Base-by-base conservation (phyloP, 805 yeast genomes). In the Sugiyamaella chiloensis region DNA sequence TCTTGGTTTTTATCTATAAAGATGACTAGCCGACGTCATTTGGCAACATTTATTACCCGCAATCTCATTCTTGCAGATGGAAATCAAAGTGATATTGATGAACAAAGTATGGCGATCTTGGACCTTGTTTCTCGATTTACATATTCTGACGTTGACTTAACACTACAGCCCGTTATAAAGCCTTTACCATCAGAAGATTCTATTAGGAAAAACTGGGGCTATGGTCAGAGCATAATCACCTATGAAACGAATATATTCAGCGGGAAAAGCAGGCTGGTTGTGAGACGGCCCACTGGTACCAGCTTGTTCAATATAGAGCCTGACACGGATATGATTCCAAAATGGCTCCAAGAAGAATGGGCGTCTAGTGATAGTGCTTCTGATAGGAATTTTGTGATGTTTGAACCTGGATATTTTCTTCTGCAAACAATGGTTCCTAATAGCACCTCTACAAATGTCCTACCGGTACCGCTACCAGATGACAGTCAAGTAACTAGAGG, bases 111-210 rank as follows among this genome's bases (percentile, higher is more conserved):
- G 51, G 86, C 87, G 1, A 76, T 76, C 49, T 60, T 84, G 48
- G 96, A 88, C 60, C 70, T 87, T 51, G 73, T 88, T 24, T 66
- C 76, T 4, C 69, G 91, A 50, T 86, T 80, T 60, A 75, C 90
- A 0, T 82, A 75, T 55, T 71, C 85, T 6, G 82, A 84, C 53
- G 56, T 79, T 40, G 85, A 83, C 26, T 64, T 83, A 48, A 71
- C 74, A 40, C 70, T 78, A 57, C 60, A 65, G 56, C 42, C 48
- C 50, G 24, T 21, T 6, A 26, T 31, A 6, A 26, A 17, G 4
- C 24, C 14, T 23, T 11, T 31, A 2, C 7, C 16, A 12, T 19
- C 42, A 37, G 23, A 19, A 30, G 34, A 52, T 63, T 20, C 27
- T 9, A 20, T 17, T 14, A 17, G 31, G 4, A 66, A 67, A 12